These are phyloP conservation scores for Pichiaceae sp. DNA, from an alignment of 1,139 yeast genomes.

Conservation along the genomic window DNA sequence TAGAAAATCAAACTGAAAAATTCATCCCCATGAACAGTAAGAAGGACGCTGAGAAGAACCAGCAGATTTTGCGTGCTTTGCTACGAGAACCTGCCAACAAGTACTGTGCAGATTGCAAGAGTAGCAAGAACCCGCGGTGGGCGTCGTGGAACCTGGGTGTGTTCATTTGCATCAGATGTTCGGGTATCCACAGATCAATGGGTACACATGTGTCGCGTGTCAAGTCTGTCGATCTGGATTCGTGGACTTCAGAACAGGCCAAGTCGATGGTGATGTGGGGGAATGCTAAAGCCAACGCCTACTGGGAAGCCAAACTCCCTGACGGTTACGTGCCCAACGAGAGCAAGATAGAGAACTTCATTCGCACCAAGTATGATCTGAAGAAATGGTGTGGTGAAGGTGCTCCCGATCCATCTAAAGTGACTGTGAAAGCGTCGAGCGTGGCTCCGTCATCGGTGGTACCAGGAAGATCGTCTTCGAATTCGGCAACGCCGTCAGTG, in stretches of 20 bases:
- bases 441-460: constrained; percentile 3
- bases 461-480: not conserved
- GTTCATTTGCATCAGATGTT: constrained; percentile 85
- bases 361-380: constrained; percentile 82
- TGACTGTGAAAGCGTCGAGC: constrained; percentile 12
- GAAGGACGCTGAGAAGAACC: constrained; percentile 39
- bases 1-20: not conserved
- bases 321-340: constrained; percentile 70
- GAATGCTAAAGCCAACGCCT: constrained; percentile 63
- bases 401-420: constrained; percentile 52
- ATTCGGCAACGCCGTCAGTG: constrained; percentile 4
- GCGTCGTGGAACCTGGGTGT: constrained; percentile 95
- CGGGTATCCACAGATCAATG: constrained; percentile 91
- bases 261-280: constrained; percentile 84
- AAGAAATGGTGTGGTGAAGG: constrained; percentile 70
- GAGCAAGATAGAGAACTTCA: constrained; percentile 79
- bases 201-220: constrained; percentile 90
- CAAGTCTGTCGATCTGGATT: constrained; percentile 86
- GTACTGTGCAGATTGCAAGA: constrained; percentile 86
- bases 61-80: constrained; percentile 54
- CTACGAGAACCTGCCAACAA: constrained; percentile 70
- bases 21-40: not conserved
- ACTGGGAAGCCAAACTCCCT: constrained; percentile 80
- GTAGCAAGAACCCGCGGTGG: constrained; percentile 90
- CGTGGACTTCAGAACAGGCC: constrained; percentile 94